These are phyloP conservation scores for Trichoderma pleuroti DNA, from an alignment of 2,329 filamentous ascomycete genomes.

Conservation along the genomic window DNA sequence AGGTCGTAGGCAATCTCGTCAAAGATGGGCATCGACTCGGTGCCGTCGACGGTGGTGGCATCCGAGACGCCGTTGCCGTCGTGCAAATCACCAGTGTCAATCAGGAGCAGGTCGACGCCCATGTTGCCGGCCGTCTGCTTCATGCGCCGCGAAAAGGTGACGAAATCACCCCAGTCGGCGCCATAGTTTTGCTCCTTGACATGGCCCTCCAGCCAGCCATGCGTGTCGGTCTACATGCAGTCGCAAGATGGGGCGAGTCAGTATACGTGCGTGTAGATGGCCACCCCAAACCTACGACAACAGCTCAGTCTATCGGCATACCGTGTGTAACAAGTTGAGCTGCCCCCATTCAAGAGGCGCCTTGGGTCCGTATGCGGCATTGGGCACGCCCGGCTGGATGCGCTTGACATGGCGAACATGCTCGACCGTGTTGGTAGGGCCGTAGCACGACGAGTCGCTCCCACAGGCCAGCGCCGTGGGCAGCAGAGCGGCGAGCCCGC, in stretches of 20 bases:
- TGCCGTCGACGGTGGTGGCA: slow-evolving; percentile 55
- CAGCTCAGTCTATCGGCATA: slow-evolving; percentile 23
- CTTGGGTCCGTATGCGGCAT: slow-evolving; percentile 42
- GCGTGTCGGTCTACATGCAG: slow-evolving; percentile 51
- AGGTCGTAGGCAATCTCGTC: slow-evolving; percentile 42
- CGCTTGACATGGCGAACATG: slow-evolving; percentile 48
- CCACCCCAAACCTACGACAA: background rate
- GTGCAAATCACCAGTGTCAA: slow-evolving; percentile 65
- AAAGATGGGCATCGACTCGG: slow-evolving; percentile 47
- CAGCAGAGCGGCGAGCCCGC: slow-evolving; percentile 22
- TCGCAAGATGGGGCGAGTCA: background rate
- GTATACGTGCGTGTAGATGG: background rate
- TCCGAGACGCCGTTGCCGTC: slow-evolving; percentile 63
- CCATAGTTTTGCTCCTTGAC: slow-evolving; percentile 61
- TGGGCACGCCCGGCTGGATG: slow-evolving; percentile 45
- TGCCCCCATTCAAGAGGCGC: slow-evolving; percentile 58
- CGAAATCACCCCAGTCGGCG: slow-evolving; percentile 64
- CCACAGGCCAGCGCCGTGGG: slow-evolving; percentile 35
- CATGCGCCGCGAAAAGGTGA: slow-evolving; percentile 58
- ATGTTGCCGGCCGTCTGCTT: slow-evolving; percentile 53
- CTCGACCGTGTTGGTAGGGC: slow-evolving; percentile 39
- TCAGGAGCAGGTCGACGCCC: slow-evolving; percentile 56
- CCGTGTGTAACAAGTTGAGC: slow-evolving; percentile 59
- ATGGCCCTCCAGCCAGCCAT: slow-evolving; percentile 59
- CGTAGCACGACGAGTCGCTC: slow-evolving; percentile 35